phyloP scores from a whole-genome alignment of 192 early-diverging fungal species.

The Globomyces pollinis-pini region DNA sequence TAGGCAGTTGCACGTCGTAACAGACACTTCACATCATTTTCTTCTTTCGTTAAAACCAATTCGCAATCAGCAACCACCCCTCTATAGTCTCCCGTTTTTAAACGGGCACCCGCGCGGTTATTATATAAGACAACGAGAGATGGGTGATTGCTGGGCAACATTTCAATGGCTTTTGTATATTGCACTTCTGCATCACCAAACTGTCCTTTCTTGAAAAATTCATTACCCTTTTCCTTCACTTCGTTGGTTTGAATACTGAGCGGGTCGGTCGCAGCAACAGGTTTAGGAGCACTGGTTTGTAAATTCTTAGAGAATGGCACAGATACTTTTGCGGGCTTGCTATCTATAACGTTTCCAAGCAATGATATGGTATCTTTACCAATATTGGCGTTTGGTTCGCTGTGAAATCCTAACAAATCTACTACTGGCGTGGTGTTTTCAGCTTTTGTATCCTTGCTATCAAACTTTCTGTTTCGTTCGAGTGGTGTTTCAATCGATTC shows the following conservation, averaged over 20 bases:
- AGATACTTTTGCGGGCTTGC: background rate
- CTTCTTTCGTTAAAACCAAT: conserved; percentile 30
- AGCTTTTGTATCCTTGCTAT: no score
- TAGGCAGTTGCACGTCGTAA: conserved; percentile 70
- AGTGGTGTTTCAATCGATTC: no score
- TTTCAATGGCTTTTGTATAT: conserved; percentile 62
- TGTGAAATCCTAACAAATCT: no score
- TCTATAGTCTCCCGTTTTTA: conserved; percentile 78
- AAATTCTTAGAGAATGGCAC: background rate
- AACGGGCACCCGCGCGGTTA: conserved; percentile 72
- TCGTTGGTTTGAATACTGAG: background rate
- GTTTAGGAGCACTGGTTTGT: background rate
- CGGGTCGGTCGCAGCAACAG: background rate
- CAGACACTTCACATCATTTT: conserved; percentile 69
- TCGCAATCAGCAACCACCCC: conserved; percentile 65
- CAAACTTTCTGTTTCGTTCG: no score
- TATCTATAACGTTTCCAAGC: no score
- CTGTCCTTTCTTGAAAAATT: conserved; percentile 81
- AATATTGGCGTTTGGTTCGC: no score
- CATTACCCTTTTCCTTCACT: conserved; percentile 61
- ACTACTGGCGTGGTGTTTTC: no score
- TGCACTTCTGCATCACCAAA: conserved; percentile 67
- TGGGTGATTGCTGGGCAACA: conserved; percentile 55
- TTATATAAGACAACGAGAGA: conserved; percentile 62
- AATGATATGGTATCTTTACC: no score